Evolutionary conservation across 148 eudicot genomes (phyloP), one percentile per base, ranked within the genome.

Genomic region (Euryodendron excelsum): DNA sequence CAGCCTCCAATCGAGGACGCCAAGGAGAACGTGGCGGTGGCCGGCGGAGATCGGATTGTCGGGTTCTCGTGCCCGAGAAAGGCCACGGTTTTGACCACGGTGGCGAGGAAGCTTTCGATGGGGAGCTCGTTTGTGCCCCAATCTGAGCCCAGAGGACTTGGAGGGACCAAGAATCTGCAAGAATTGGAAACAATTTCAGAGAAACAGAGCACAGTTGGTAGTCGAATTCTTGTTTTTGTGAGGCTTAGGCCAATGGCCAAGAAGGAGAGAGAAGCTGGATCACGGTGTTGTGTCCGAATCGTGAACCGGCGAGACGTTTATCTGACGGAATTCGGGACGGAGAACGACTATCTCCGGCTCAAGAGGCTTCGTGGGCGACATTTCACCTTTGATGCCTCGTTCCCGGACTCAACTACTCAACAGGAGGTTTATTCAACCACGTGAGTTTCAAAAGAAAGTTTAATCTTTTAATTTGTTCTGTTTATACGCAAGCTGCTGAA

Each of bases 301-400:
- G 89, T 89, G 69, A 92, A 94, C 70, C 74, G 86, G 69, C 82
- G 91, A 30, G 98, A 94, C 63, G 89, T 94, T 82, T 94, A 87
- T 68, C 76, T 94, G 88, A 90, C 98, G 1, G 98, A 94, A 50
- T 86, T 89, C 9, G 89, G 88, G 0, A 84, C 84, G 0, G 98
- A 94, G 79, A 81, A 88, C 60, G 98, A 94, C 72, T 94, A 94
- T 82, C 87, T 94, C 18, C 79, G 98, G 87, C 85, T 94, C 53
- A 94, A 94, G 87, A 90, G 98, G 77, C 87, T 94, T 12, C 82
- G 90, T 2, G 98, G 96, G 23, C 81, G 98, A n/a, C 98, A 94
- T 88, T 94, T 94, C 76, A 90, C 91, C 0, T 94, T 94, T 78
- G 98, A 94, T 83, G 88, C 96, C 44, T 84, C 96, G 47, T 94